These are phyloP conservation scores for Alternaria metachromatica DNA, from an alignment of 2,329 filamentous ascomycete genomes.

Conservation along the genomic window DNA sequence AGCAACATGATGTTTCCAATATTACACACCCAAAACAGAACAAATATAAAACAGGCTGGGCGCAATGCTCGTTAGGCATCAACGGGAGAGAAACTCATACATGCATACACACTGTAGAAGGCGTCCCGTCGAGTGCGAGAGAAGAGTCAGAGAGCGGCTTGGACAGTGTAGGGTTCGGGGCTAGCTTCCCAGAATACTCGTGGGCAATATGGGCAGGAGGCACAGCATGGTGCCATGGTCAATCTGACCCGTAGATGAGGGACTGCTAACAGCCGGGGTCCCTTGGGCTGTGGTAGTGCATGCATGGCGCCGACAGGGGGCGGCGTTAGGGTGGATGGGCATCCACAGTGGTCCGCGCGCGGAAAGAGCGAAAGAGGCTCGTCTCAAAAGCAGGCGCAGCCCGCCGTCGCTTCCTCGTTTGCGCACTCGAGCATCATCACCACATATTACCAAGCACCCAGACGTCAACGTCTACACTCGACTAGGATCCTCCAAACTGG, in stretches of 20 bases:
- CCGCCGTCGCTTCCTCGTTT: constrained; percentile 27
- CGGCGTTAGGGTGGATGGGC: constrained; percentile 11
- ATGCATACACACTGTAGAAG: not conserved
- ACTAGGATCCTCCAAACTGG: constrained; percentile 32
- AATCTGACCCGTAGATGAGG: constrained; percentile 39
- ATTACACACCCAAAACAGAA: constrained; percentile 14
- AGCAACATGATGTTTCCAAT: constrained; percentile 16
- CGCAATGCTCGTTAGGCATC: constrained; percentile 10
- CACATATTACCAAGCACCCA: constrained; percentile 38
- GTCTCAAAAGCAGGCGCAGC: constrained; percentile 30
- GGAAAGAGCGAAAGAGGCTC: constrained; percentile 13
- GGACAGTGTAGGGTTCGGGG: constrained; percentile 17
- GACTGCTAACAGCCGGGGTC: constrained; percentile 28
- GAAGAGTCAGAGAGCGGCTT: constrained; percentile 15
- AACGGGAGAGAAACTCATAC: too few relatives aligned
- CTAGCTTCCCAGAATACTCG: constrained; percentile 25
- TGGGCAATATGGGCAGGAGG: constrained; percentile 26
- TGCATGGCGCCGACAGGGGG: constrained; percentile 29
- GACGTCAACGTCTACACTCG: constrained; percentile 29
- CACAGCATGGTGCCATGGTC: constrained; percentile 29
- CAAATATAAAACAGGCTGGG: constrained; percentile 13
- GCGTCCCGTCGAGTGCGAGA: not conserved
- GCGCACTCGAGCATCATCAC: constrained; percentile 21
- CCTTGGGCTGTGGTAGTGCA: constrained; percentile 22
- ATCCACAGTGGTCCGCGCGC: constrained; percentile 25